A percentile compares a stretch with the other conserved stretches of the same genome.
These are phyloP conservation scores for Naegleria fowleri DNA, from an alignment of 208 protist species.

Conservation along the genomic window DNA sequence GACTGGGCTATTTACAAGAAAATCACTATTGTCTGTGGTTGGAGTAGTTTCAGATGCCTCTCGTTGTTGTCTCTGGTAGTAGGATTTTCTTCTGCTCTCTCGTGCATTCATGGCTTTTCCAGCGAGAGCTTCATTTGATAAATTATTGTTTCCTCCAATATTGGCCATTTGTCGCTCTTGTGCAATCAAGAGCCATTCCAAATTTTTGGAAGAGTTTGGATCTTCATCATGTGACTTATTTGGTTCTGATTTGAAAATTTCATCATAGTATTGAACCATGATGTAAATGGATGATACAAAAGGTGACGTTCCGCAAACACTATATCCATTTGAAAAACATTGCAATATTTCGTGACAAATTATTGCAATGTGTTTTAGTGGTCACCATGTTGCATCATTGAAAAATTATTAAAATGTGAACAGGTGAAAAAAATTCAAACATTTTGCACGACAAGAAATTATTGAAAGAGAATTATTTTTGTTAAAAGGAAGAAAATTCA, in stretches of 20 bases:
- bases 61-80: not conserved
- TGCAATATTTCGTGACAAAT: not conserved
- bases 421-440: no score
- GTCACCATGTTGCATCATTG: no score
- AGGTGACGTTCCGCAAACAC: not conserved
- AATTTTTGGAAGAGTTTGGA: not conserved
- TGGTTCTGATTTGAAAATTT: not conserved
- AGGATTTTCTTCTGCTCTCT: not conserved
- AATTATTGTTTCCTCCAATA: not conserved
- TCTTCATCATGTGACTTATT: not conserved
- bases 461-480: no score
- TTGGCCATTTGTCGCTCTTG: not conserved
- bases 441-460: no score
- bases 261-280: conserved; percentile 2
- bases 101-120: not conserved
- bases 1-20: not conserved
- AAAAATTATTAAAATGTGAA: no score
- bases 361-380: no score
- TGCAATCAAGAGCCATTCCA: not conserved
- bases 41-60: not conserved
- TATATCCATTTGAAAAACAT: not conserved
- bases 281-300: not conserved
- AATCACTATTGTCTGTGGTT: not conserved
- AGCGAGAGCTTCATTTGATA: not conserved
- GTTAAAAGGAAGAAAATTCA: no score